Base-by-base conservation (phyloP, 75 land plant species). In the Cryptomeria japonica region DNA sequence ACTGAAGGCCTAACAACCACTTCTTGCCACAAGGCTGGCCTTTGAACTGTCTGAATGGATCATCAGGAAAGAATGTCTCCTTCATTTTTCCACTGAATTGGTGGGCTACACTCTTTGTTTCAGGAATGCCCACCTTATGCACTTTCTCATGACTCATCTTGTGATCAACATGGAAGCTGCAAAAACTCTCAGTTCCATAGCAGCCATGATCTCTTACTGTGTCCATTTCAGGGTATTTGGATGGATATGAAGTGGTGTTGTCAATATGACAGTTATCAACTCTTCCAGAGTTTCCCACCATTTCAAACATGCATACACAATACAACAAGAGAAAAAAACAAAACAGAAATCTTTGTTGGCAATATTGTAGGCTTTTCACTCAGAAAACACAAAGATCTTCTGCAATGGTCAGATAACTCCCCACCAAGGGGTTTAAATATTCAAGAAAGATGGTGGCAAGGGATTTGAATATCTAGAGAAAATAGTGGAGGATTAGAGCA, bases 21-120 rank as follows among this genome's bases (percentile, higher is more conserved):
- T 83, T 83, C 44, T 18, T 37, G 25, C 76, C 51, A 46, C 42
- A 80, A 18, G 73, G 64, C 87, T 91, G 91, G 38, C 84, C 76
- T 88, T 88, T 90, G 89, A 94, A 91, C 41, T 89, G 93, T 76
- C 88, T 85, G 76, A 94, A 56, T 0, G 94, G 95, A 87, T 93
- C 94, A 56, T 94, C 94, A 55, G 94, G 92, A 88, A 94, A 89
- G 87, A 94, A 91, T 5, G 94, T 91, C 91, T 94, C 95, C 83
- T 87, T 91, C 68, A 91, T 46, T 41, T 78, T 86, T 1, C 47
- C 37, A 41, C 2, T 41, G 46, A 39, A 80, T 42, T 80, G 25
- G 10, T 18, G 47, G 41, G 47, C 83, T 19, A 41, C 46, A 80
- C 83, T 80, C 83, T 80, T 80, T 42, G 47, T 19, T 80, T 80